Evolutionary conservation across 1,284 basidiomycete species (phyloP), one percentile per base, ranked within the genome.

Genomic region (Cryptococcus sp.): DNA sequence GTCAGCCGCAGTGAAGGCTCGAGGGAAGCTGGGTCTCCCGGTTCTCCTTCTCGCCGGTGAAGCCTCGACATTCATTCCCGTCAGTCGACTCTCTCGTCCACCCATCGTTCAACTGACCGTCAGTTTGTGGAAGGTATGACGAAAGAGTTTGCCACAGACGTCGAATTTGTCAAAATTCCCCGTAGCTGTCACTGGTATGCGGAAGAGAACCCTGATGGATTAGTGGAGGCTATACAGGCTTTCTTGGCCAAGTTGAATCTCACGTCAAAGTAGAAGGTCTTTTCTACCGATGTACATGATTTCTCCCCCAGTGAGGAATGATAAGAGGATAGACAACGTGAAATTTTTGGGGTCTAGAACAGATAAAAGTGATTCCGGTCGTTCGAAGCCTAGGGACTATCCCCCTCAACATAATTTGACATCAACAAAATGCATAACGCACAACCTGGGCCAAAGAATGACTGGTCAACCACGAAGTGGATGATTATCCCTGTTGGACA

Each of bases 171-270:
- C n/a, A 37, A 47, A 9, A 52, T 66, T 3, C 45, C 47, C 23
- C 36, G 54, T 13, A 47, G 50, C 31, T 47, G 49, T n/a, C 64
- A 66, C 45, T 66, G 61, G 59, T 50, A 61, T 2, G 49, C 56
- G 24, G 61, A 62, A 44, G 62, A 66, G 55, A 63, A 61, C 34
- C 57, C 64, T 1, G 54, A 60, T 37, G 61, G 48, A 3, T 61
- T 54, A 19, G 39, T 60, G 1, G 24, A 53, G 18, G 54, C 48
- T 28, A 49, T 56, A 34, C 42, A 28, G 22, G 34, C 18, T 3
- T 59, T 57, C 46, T 54, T 62, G 46, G 28, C 25, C 10, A 9
- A 34, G 32, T 16, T 34, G 32, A 34, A 34, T 34, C 10, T 34
- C 32, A 34, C n/a, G n/a, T n/a, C n/a, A n/a, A n/a, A n/a, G n/a